Base-by-base conservation (phyloP, 148 eudicot genomes). In the Cornus florida region DNA sequence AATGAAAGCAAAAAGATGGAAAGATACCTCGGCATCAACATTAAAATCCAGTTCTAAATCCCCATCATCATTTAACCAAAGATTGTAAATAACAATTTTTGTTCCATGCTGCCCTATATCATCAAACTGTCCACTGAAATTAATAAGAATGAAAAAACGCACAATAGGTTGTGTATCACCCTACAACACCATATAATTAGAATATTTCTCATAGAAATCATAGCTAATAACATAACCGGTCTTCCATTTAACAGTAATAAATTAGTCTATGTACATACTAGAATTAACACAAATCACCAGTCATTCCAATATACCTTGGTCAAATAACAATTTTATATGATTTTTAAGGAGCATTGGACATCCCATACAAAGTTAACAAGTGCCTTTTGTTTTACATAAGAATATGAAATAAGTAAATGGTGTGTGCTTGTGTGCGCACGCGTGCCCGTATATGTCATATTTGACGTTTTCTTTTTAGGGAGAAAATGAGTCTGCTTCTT, bases 61-160 rank as follows among this genome's bases (percentile, higher is more conserved):
- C 41, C 86, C 94, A 28, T 85, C 86, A 66, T 88, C 85, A 71
- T 83, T 76, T 65, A 80, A 83, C 94, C 94, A 91, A 43, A 91
- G 83, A 80, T 91, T 91, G 84, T 86, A 89, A 60, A 91, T 71
- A 14, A 88, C 70, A 43, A 91, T 83, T 83, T 88, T 89, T 69
- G 92, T 91, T 66, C 94, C 94, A 81, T 89, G 94, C 77, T 76
- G n/a, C 66, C 86, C 90, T 79, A 89, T 74, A 32, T 88, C 88
- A 75, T 86, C 94, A 85, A 91, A 89, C 94, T 91, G 89, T 75
- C 69, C 62, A 81, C 8, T n/a, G 43, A 43, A 43, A 19, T 73
- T 79, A 73, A 66, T 79, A 12, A 59, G 65, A 20, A 78, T 56
- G 83, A 60, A 57, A 80, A 74, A 78, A 78, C 71, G 35, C 10